Evolutionary conservation across 208 protist genomes (phyloP).

Genomic region (Angomonas ambiguus): DNA sequence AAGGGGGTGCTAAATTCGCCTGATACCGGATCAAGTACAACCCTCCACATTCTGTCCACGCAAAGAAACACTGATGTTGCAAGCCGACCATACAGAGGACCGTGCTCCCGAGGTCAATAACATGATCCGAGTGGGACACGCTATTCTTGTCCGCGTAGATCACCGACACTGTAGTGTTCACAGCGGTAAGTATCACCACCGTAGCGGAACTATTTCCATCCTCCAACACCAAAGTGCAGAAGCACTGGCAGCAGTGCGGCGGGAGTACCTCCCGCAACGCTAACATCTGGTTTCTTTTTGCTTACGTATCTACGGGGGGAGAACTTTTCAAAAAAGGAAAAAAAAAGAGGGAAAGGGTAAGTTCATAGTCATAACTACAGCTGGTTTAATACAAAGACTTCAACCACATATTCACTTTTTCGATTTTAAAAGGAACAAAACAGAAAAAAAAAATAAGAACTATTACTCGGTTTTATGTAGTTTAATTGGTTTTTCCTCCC

Average conservation of each 20-base stretch:
- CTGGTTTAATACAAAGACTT: too few relatives aligned
- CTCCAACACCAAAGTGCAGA: constrained; percentile 25
- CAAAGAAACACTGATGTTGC: constrained; percentile 63
- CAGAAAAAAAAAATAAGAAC: not conserved
- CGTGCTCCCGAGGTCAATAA: constrained; percentile 42
- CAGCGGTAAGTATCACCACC: not conserved
- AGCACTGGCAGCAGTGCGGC: constrained; percentile 14
- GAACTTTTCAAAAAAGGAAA: not conserved
- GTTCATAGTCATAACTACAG: not conserved
- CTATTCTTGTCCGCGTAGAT: not conserved
- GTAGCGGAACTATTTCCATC: not conserved
- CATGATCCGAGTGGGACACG: constrained; percentile 19
- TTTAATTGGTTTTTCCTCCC: not conserved
- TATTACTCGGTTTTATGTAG: not conserved
- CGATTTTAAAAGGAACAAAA: not conserved
- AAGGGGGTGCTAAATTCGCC: constrained; percentile 30
- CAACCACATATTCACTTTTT: too few relatives aligned
- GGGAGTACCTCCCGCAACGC: constrained; percentile 19
- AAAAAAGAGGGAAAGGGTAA: constrained; percentile 4
- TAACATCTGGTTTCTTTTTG: constrained; percentile 15
- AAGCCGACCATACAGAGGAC: constrained; percentile 42
- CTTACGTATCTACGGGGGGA: not conserved
- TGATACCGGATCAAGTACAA: constrained; percentile 71
- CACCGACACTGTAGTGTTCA: not conserved
- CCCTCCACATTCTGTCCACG: constrained; percentile 55